Evolutionary conservation across 2,329 filamentous ascomycete genomes (phyloP).

Genomic region (Cryphonectria parasitica): DNA sequence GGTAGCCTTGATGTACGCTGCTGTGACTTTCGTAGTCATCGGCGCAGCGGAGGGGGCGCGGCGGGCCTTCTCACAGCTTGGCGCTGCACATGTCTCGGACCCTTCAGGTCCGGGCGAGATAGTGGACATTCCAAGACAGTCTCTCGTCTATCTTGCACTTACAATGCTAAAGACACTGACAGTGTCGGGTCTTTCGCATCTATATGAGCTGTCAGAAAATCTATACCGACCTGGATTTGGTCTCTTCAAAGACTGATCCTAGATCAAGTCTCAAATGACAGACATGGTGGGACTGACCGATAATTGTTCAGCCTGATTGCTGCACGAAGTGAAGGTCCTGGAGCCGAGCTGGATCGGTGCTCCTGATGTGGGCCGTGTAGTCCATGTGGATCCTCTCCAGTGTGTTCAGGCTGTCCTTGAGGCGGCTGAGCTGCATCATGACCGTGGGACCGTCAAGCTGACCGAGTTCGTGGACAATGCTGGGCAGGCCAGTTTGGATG

Average conservation of each 20-base stretch:
- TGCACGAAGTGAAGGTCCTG: constrained; percentile 43
- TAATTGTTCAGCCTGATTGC: constrained; percentile 43
- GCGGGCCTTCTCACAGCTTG: constrained; percentile 18
- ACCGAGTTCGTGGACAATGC: constrained; percentile 55
- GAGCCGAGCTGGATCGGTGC: constrained; percentile 37
- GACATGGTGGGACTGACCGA: constrained; percentile 32
- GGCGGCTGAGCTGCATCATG: constrained; percentile 56
- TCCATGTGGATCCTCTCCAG: constrained; percentile 56
- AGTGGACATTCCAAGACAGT: background rate
- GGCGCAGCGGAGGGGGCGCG: constrained; percentile 7
- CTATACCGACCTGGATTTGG: background rate
- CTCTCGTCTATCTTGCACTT: constrained; percentile 21
- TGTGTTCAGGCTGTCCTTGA: constrained; percentile 53
- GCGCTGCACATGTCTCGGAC: constrained; percentile 9
- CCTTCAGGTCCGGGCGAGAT: constrained; percentile 7
- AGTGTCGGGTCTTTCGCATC: background rate
- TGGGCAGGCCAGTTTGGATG: constrained; percentile 66
- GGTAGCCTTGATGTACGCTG: constrained; percentile 1
- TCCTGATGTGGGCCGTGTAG: constrained; percentile 40
- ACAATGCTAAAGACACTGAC: constrained; percentile 5
- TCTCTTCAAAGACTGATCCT: background rate
- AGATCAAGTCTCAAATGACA: background rate
- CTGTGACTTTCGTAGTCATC: background rate
- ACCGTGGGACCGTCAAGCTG: constrained; percentile 58
- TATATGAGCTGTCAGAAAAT: constrained; percentile 9